These are phyloP conservation scores for Spergularia azorica DNA, from an alignment of 179 eudicot genomes.

Conservation along the genomic window DNA sequence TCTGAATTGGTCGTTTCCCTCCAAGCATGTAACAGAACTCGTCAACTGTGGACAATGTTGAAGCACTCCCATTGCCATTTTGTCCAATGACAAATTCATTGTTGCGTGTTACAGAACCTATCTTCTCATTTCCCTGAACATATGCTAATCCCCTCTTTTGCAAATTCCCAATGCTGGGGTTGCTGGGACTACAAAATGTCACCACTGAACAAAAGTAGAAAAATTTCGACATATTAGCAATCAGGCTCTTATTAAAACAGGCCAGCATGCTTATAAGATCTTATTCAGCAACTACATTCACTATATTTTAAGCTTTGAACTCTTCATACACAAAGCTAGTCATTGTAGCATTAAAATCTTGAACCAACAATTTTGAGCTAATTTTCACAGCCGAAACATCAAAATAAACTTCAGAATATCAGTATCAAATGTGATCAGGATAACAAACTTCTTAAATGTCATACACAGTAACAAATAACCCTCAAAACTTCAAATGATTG, in stretches of 20 bases:
- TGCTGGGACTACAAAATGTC: conserved; percentile 21
- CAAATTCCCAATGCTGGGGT: conserved; percentile 14
- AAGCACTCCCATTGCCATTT: conserved; percentile 3
- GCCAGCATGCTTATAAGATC: background rate
- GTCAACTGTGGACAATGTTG: conserved; percentile 50
- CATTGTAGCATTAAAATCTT: background rate
- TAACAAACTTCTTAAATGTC: no score
- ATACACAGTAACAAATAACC: no score
- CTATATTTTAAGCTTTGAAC: background rate
- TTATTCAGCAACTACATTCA: background rate
- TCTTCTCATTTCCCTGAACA: conserved; percentile 21
- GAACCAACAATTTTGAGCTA: background rate
- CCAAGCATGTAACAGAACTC: conserved; percentile 85
- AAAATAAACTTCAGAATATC: background rate
- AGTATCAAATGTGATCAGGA: background rate
- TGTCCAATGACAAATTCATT: background rate
- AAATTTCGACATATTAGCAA: conserved; percentile 1
- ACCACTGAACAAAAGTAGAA: conserved; percentile 12
- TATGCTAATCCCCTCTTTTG: conserved; percentile 10
- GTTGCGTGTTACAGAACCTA: conserved; percentile 12
- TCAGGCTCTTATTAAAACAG: conserved; percentile 4
- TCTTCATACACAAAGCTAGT: background rate
- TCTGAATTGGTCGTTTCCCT: conserved; percentile 84
- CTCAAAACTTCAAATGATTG: no score
- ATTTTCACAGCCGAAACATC: background rate